Evolutionary conservation across 169 alveolate genomes (phyloP).

Genomic region (Eimeria necatrix): DNA sequence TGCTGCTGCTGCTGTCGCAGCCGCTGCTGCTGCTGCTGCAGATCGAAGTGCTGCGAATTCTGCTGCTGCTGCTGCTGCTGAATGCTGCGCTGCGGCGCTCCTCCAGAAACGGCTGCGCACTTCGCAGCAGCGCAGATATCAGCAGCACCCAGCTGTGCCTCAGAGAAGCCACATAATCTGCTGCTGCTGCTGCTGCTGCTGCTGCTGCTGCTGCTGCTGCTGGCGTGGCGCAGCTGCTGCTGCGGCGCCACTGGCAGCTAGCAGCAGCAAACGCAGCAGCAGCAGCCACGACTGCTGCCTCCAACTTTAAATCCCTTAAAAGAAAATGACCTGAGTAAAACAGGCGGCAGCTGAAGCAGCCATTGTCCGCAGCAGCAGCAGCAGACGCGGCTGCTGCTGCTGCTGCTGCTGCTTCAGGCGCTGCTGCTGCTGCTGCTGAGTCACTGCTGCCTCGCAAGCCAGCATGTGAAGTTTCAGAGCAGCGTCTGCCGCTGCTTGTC

Average conservation of each 20-base stretch:
- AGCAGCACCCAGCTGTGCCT: conserved; percentile 4
- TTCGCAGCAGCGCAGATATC: neutral
- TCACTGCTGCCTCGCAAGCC: neutral
- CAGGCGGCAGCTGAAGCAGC: neutral
- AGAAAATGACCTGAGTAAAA: neutral
- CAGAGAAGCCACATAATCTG: neutral
- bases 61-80: conserved; percentile 32
- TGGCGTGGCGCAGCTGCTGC: conserved; percentile 3
- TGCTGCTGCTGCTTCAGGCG: conserved; percentile 24
- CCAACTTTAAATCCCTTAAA: neutral
- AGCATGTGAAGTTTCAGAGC: neutral
- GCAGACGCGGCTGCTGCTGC: neutral
- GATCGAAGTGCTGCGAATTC: neutral
- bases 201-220: conserved; percentile 30
- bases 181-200: conserved; percentile 23
- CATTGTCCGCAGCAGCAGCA: neutral
- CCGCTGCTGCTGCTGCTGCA: neutral
- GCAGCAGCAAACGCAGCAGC: conserved; percentile 42
- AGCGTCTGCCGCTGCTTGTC: neutral
- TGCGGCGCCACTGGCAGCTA: neutral
- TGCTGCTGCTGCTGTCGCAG: neutral
- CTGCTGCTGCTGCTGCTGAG: conserved; percentile 7
- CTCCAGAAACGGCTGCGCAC: conserved; percentile 12
- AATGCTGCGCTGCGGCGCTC: neutral
- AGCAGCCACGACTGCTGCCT: neutral